Conservation (phyloP, 345 rosid species). For the Carallia brachiata region DNA sequence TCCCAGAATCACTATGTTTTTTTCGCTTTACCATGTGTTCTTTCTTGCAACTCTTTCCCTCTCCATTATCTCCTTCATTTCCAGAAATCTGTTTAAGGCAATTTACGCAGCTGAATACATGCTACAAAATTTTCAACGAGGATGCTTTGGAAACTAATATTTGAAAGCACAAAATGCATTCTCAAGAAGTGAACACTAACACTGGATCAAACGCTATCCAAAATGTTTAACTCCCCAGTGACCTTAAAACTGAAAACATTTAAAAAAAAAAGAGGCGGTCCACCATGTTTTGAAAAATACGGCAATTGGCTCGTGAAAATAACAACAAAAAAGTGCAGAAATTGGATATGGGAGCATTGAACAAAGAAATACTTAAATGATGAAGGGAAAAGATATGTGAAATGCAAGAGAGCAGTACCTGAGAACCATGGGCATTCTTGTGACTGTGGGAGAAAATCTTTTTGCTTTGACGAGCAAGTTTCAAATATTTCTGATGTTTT, state of each 20-base stretch:
- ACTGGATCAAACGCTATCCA: too few species aligned
- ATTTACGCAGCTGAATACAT: conserved; percentile 16
- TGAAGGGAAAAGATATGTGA: background rate
- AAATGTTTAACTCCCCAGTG: too few species aligned
- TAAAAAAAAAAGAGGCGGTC: background rate
- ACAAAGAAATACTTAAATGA: background rate
- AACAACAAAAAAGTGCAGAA: background rate
- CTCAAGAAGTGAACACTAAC: background rate
- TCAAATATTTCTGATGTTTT: conserved; percentile 51
- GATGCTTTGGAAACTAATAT: conserved; percentile 1
- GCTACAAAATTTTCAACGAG: conserved; percentile 2
- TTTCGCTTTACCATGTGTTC: conserved; percentile 30
- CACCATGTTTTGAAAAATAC: background rate
- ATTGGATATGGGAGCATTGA: background rate
- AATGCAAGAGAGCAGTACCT: conserved; percentile 47
- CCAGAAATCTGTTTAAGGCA: conserved; percentile 39
- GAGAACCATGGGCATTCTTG: conserved; percentile 39
- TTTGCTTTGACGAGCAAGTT: conserved; percentile 56
- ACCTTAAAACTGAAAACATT: too few species aligned
- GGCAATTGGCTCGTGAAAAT: background rate
- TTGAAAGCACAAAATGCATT: background rate
- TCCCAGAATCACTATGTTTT: conserved; percentile 49
- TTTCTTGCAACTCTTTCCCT: conserved; percentile 36
- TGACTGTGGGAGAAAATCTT: conserved; percentile 30
- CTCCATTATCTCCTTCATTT: conserved; percentile 32